These are phyloP conservation scores for Termitomyces sp. DNA, from an alignment of 768 basidiomycete species.

Conservation along the genomic window DNA sequence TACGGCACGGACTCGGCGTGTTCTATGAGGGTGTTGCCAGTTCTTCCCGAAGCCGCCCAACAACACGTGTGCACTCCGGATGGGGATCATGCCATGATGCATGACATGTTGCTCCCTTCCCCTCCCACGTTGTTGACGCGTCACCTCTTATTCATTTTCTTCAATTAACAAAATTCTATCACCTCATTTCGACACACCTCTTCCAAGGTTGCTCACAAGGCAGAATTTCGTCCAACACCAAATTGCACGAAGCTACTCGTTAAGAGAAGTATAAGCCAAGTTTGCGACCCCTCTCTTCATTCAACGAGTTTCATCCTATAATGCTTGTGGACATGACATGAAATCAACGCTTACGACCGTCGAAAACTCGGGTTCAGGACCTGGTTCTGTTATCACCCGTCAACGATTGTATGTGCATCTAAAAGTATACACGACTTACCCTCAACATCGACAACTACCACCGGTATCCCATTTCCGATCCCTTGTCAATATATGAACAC, in stretches of 20 bases:
- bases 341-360: conserved; percentile 14
- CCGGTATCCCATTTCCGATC: conserved; percentile 2
- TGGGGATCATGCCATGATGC: neutral
- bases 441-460: conserved; percentile 6
- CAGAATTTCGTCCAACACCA: neutral
- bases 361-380: conserved; percentile 7
- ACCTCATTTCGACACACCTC: too few species aligned
- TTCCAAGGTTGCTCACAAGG: too few species aligned
- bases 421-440: neutral
- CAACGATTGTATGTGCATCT: neutral
- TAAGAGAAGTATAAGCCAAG: neutral
- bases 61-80: conserved; percentile 17
- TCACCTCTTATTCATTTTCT: conserved; percentile 38
- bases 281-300: neutral
- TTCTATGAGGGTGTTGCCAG: conserved; percentile 44
- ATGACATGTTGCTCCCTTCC: neutral
- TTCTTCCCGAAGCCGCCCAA: conserved; percentile 41
- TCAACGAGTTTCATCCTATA: neutral
- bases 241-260: neutral
- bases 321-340: neutral
- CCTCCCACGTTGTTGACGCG: neutral
- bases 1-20: conserved; percentile 65
- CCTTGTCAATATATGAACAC: neutral
- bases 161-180: neutral
- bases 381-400: neutral